These are phyloP conservation scores for Elongisporangium prolatum DNA, from an alignment of 352 stramenopile species.

Conservation along the genomic window DNA sequence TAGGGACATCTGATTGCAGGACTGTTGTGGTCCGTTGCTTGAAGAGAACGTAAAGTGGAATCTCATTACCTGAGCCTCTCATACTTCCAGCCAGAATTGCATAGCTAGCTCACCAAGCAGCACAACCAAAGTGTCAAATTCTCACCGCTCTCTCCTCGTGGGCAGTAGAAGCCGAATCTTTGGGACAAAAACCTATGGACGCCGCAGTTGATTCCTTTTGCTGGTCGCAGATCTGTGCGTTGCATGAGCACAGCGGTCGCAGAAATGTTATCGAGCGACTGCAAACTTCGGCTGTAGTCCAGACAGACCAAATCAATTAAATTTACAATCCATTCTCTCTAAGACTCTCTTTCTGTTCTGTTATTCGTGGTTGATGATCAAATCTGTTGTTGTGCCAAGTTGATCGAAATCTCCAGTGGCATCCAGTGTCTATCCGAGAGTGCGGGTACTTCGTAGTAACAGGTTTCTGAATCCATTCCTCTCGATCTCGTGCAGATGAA, in stretches of 20 bases:
- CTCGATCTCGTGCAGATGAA: no score
- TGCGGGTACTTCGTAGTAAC: no score
- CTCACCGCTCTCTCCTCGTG: slow-evolving; percentile 61
- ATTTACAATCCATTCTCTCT: no score
- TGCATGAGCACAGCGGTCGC: slow-evolving; percentile 36
- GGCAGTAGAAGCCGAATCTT: slow-evolving; percentile 87
- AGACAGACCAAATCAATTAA: neutral
- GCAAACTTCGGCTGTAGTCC: neutral
- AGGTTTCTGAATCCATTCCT: no score
- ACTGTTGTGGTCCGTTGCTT: slow-evolving; percentile 35
- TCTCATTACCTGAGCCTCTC: slow-evolving; percentile 89
- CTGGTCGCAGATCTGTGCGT: slow-evolving; percentile 29
- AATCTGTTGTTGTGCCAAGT: no score
- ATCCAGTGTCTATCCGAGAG: no score
- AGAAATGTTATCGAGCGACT: slow-evolving; percentile 61
- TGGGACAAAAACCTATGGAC: slow-evolving; percentile 51
- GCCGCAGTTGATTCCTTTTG: slow-evolving; percentile 4
- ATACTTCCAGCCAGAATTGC: neutral
- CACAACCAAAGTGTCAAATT: slow-evolving; percentile 92
- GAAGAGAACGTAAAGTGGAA: slow-evolving; percentile 84
- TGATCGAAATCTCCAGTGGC: no score
- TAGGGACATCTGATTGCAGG: slow-evolving; percentile 84
- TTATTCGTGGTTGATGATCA: no score
- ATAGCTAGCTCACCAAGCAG: neutral
- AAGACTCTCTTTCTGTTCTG: no score